Evolutionary conservation across 129 eudicot genomes (phyloP).

Genomic region (Artemisia tridentata): DNA sequence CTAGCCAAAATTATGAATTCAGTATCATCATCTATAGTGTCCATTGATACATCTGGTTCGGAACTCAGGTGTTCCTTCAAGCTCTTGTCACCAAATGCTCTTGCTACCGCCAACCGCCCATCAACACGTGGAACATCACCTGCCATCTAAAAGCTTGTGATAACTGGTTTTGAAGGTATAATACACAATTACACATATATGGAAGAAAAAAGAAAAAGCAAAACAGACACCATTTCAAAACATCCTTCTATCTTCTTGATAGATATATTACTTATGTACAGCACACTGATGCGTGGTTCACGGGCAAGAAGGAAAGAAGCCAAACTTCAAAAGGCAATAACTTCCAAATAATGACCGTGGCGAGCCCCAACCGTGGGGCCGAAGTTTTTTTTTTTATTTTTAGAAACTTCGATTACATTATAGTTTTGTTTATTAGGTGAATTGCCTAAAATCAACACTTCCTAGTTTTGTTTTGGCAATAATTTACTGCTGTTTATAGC

Average conservation of each 20-base stretch:
- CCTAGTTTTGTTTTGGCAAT: too few species aligned
- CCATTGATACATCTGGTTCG: slow-evolving; percentile 64
- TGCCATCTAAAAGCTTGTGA: slow-evolving; percentile 35
- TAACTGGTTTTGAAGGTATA: slow-evolving; percentile 15
- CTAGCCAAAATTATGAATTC: slow-evolving; percentile 85
- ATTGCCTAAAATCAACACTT: too few species aligned
- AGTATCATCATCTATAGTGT: slow-evolving; percentile 52
- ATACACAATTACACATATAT: background rate
- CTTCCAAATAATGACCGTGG: too few species aligned
- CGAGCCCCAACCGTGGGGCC: too few species aligned
- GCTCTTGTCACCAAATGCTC: slow-evolving; percentile 99
- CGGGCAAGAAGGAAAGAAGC: too few species aligned
- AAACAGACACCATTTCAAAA: background rate
- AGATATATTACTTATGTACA: background rate
- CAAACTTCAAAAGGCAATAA: too few species aligned
- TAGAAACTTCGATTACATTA: too few species aligned
- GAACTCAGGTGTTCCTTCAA: slow-evolving; percentile 91
- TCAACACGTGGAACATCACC: slow-evolving; percentile 98
- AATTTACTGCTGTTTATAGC: too few species aligned
- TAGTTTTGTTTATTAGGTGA: too few species aligned
- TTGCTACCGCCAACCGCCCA: slow-evolving; percentile 95
- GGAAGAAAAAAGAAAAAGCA: background rate
- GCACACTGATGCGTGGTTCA: too few species aligned
- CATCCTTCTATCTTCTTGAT: background rate
- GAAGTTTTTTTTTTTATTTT: too few species aligned